A percentile compares a stretch with the other conserved stretches of the same genome.
Conservation (phyloP, 2,329 filamentous ascomycete species). For the Coleophoma eucalyptorum region DNA sequence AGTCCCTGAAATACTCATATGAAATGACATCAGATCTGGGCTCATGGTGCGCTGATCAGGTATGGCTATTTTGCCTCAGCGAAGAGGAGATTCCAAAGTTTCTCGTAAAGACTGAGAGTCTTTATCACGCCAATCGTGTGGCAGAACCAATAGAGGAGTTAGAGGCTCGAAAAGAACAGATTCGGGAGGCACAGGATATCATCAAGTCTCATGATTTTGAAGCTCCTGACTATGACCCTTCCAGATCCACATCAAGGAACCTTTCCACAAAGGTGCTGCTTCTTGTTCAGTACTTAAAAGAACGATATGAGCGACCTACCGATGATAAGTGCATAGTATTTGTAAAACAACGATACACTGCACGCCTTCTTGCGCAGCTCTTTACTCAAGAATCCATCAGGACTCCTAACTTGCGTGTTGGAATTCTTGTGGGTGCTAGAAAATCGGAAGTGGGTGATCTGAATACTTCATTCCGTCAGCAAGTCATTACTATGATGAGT, state of each 20-base stretch:
- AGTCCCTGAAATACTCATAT: conserved; percentile 44
- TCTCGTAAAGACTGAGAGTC: conserved; percentile 48
- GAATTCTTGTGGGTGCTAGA: conserved; percentile 61
- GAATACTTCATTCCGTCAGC: conserved; percentile 62
- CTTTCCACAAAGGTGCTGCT: conserved; percentile 71
- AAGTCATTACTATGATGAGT: conserved; percentile 67
- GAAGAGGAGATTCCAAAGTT: conserved; percentile 60
- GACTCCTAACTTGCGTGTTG: conserved; percentile 55
- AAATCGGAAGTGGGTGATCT: conserved; percentile 48
- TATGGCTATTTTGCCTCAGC: conserved; percentile 69
- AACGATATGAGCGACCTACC: conserved; percentile 56
- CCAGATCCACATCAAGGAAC: conserved; percentile 11
- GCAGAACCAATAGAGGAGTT: conserved; percentile 32
- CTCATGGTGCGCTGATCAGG: conserved; percentile 77
- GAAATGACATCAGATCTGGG: conserved; percentile 66
- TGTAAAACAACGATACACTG: conserved; percentile 74
- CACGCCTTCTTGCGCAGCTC: conserved; percentile 66
- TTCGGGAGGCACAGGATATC: conserved; percentile 55
- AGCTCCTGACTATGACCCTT: conserved; percentile 24
- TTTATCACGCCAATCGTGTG: conserved; percentile 26
- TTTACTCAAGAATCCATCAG: conserved; percentile 53
- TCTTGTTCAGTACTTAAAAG: conserved; percentile 56
- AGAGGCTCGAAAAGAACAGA: conserved; percentile 48
- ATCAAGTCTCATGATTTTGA: conserved; percentile 49
- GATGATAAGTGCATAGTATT: conserved; percentile 81